A percentile compares a stretch with the other conserved stretches of the same genome.
phyloP scores from a whole-genome alignment of 192 early-diverging fungal genomes.

The Coemansia sp. region DNA sequence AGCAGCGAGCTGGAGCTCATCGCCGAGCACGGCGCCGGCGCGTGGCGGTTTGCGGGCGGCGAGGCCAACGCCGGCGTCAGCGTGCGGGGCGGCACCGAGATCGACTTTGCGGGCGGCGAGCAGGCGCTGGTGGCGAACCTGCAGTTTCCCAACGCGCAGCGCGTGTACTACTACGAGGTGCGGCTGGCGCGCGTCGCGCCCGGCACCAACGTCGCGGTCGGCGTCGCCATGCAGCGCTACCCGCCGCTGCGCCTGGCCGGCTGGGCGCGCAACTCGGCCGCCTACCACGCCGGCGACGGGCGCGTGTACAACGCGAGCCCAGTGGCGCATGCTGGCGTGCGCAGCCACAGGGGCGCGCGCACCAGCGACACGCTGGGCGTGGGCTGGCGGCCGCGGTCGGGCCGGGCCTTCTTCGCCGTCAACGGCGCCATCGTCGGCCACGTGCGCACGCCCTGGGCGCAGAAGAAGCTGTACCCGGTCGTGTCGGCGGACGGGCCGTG shows the following conservation, averaged over 20 bases:
- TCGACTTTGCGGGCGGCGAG: slow-evolving; percentile 42
- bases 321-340: slow-evolving; percentile 47
- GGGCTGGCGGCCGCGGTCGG: slow-evolving; percentile 70
- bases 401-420: slow-evolving; percentile 72
- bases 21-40: slow-evolving; percentile 43
- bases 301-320: slow-evolving; percentile 63
- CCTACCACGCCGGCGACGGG: slow-evolving; percentile 69
- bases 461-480: slow-evolving; percentile 63
- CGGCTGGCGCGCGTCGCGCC: slow-evolving; percentile 58
- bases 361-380: slow-evolving; percentile 74
- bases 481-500: slow-evolving; percentile 55
- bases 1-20: slow-evolving; percentile 35
- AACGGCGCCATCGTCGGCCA: slow-evolving; percentile 69
- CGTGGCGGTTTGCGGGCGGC: slow-evolving; percentile 43
- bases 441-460: slow-evolving; percentile 63
- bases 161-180: slow-evolving; percentile 54
- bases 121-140: slow-evolving; percentile 45
- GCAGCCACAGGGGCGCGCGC: slow-evolving; percentile 1
- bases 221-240: slow-evolving; percentile 69
- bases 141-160: slow-evolving; percentile 55
- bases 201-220: slow-evolving; percentile 68
- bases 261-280: slow-evolving; percentile 72
- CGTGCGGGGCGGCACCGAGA: slow-evolving; percentile 35
- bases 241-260: slow-evolving; percentile 72
- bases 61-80: slow-evolving; percentile 22